Evolutionary conservation across 192 early-diverging fungal genomes (phyloP).

Genomic region (Chytriomyces confervae): DNA sequence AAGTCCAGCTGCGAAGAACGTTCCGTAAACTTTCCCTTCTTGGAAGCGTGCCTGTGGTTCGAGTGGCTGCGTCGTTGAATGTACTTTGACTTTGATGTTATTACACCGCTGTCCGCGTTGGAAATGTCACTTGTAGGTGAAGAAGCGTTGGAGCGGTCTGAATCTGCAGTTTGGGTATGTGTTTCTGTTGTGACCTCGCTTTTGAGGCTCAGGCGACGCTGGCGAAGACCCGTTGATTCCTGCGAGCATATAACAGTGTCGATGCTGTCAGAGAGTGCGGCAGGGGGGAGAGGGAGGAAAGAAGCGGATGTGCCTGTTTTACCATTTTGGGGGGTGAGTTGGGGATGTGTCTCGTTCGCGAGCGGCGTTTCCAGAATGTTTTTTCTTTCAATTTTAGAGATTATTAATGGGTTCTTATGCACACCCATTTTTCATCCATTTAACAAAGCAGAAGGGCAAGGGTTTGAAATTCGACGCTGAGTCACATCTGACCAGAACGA

Average conservation of each 20-base stretch:
- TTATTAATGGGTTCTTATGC: no score
- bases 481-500: no score
- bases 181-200: background rate
- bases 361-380: no score
- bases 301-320: no score
- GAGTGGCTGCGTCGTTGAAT: background rate
- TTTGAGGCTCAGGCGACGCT: background rate
- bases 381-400: no score
- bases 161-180: background rate
- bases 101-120: background rate
- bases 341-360: no score
- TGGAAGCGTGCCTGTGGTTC: background rate
- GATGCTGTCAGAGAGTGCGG: no score
- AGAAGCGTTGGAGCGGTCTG: background rate
- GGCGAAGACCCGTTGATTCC: background rate
- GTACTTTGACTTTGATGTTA: background rate
- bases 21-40: slow-evolving; percentile 1
- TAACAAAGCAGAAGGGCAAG: no score
- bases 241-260: background rate
- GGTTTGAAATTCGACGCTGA: no score
- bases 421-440: no score
- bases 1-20: slow-evolving; percentile 29
- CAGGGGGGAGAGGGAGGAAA: no score
- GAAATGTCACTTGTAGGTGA: background rate
- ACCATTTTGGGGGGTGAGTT: no score